Evolutionary conservation across 169 alveolate species (phyloP).

Genomic region (Plasmodium coatneyi): DNA sequence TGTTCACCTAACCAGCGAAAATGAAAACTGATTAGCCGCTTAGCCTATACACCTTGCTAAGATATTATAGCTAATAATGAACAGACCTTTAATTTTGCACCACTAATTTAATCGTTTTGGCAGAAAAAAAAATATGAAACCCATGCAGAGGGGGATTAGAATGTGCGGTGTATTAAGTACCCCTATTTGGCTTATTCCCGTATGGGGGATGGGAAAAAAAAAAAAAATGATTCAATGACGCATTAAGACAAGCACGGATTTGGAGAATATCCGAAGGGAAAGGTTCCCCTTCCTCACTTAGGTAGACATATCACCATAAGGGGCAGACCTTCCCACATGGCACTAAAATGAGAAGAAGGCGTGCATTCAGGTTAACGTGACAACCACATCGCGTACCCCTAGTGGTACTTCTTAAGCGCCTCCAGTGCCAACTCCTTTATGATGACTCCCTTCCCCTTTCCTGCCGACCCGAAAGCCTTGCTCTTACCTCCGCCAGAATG

Average conservation of each 20-base stretch:
- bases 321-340: background rate
- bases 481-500: slow-evolving; percentile 74
- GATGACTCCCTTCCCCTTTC: slow-evolving; percentile 16
- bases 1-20: background rate
- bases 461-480: slow-evolving; percentile 69
- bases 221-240: background rate
- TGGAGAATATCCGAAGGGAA: background rate
- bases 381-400: background rate
- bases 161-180: background rate
- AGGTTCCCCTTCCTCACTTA: background rate
- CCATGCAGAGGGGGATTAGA: background rate
- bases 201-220: background rate
- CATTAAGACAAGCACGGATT: background rate
- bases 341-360: background rate
- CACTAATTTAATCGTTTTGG: background rate
- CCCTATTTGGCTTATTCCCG: background rate
- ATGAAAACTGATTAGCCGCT: background rate
- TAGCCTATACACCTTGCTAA: background rate
- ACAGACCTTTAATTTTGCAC: background rate
- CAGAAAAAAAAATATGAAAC: background rate
- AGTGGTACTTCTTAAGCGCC: slow-evolving; percentile 18
- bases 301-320: background rate
- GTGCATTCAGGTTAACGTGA: background rate
- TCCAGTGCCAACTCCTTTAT: slow-evolving; percentile 25
- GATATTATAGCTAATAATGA: background rate